Conservation (phyloP, 106 monocot species). For the Platanthera guangdongensis region DNA sequence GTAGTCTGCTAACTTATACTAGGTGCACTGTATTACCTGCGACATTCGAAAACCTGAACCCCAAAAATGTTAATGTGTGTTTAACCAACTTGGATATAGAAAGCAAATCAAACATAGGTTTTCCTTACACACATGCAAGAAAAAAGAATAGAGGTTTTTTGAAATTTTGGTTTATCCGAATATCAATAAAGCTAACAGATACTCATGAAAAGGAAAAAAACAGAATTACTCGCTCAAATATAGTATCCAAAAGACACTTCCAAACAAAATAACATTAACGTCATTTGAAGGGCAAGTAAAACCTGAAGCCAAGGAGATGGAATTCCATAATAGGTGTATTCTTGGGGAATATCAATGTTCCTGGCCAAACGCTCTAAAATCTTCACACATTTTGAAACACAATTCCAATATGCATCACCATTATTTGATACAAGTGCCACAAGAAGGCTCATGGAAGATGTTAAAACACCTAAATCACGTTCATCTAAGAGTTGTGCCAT, state of each 20-base stretch:
- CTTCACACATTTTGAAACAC: slow-evolving; percentile 95
- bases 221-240: neutral
- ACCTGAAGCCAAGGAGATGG: slow-evolving; percentile 99
- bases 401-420: slow-evolving; percentile 90
- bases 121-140: no score
- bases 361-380: slow-evolving; percentile 83
- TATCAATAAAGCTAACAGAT: no score
- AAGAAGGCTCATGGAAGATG: slow-evolving; percentile 94
- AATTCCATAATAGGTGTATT: slow-evolving; percentile 98
- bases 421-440: slow-evolving; percentile 92
- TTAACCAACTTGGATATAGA: no score
- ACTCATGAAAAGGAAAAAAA: no score
- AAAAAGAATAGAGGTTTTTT: no score
- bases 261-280: neutral
- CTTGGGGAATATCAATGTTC: slow-evolving; percentile 92
- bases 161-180: no score
- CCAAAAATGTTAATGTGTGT: no score
- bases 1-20: no score
- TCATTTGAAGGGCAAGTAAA: neutral
- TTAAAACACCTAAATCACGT: slow-evolving; percentile 93
- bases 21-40: no score
- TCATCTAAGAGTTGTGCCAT: slow-evolving; percentile 99
- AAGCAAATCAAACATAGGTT: no score
- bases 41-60: no score
- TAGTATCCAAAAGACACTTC: neutral